Conservation (phyloP, 805 yeast species). For the Candida palmyrensis region DNA sequence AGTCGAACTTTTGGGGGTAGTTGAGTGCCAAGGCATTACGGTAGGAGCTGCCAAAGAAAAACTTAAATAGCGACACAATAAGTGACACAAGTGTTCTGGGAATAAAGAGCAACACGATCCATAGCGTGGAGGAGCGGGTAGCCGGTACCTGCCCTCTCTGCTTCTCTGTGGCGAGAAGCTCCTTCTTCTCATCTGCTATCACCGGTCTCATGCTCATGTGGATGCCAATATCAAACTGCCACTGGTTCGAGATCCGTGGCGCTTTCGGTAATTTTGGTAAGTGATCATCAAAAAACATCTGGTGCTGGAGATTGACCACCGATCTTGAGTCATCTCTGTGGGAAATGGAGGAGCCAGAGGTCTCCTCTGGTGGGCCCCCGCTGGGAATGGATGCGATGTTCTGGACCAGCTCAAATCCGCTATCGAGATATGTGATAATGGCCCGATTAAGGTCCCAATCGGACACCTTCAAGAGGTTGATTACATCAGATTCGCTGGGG, state of each 20-base stretch:
- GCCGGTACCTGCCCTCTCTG: neutral
- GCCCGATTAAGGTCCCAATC: conserved; percentile 62
- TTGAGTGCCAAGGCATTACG: conserved; percentile 9
- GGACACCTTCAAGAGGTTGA: conserved; percentile 43
- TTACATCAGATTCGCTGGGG: conserved; percentile 38
- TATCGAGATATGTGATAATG: conserved; percentile 56
- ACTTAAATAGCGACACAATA: conserved; percentile 29
- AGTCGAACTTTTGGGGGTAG: conserved; percentile 24
- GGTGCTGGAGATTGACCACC: conserved; percentile 20
- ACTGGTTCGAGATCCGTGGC: conserved; percentile 30
- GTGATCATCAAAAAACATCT: conserved; percentile 19
- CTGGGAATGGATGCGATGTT: conserved; percentile 9
- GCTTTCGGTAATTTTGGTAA: conserved; percentile 38
- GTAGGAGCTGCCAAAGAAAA: conserved; percentile 16
- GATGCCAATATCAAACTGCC: conserved; percentile 41
- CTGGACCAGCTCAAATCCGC: conserved; percentile 22
- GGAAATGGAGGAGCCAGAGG: conserved; percentile 1
- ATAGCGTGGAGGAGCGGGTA: conserved; percentile 14
- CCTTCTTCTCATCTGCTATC: conserved; percentile 5
- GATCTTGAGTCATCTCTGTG: conserved; percentile 3
- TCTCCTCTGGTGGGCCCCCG: conserved; percentile 5
- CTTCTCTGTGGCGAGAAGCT: too few relatives aligned
- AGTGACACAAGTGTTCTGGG: conserved; percentile 48
- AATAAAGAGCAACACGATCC: conserved; percentile 49
- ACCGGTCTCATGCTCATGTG: conserved; percentile 24